Evolutionary conservation across 495 filamentous ascomycete species (phyloP).

Genomic region (Chaetomium tenue): DNA sequence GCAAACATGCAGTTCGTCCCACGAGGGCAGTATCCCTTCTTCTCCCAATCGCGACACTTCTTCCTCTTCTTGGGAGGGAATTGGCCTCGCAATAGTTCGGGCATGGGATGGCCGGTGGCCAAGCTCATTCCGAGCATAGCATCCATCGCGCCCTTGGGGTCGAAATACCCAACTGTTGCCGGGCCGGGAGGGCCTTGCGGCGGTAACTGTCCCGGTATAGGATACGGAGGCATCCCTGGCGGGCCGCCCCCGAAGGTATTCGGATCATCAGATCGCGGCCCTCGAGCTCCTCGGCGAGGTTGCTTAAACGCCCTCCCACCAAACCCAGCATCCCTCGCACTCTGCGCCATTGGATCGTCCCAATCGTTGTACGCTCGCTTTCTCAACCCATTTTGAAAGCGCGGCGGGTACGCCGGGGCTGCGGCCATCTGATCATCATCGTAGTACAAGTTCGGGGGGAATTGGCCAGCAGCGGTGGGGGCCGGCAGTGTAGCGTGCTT

Average conservation of each 20-base stretch:
- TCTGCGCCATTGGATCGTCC: conserved; percentile 40
- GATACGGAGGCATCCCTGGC: conserved; percentile 17
- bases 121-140: conserved; percentile 46
- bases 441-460: conserved; percentile 26
- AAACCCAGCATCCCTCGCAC: conserved; percentile 28
- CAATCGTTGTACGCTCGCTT: conserved; percentile 36
- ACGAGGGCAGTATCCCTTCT: conserved; percentile 78
- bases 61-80: conserved; percentile 43
- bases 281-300: conserved; percentile 63
- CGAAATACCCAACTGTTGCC: conserved; percentile 31
- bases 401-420: conserved; percentile 13
- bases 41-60: conserved; percentile 84
- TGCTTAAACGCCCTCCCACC: conserved; percentile 66
- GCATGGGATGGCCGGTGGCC: conserved; percentile 51
- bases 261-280: conserved; percentile 44
- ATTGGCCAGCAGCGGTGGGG: conserved; percentile 26
- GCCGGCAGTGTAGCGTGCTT: conserved; percentile 25
- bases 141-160: conserved; percentile 68
- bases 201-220: conserved; percentile 1
- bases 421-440: conserved; percentile 27
- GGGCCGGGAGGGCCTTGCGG: conserved; percentile 8
- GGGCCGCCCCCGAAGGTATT: conserved; percentile 16
- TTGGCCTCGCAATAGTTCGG: conserved; percentile 51
- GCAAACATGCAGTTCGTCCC: conserved; percentile 73
- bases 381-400: conserved; percentile 27